Evolutionary conservation across 2,329 filamentous ascomycete genomes (phyloP).

Genomic region (Beauveria brongniartii): DNA sequence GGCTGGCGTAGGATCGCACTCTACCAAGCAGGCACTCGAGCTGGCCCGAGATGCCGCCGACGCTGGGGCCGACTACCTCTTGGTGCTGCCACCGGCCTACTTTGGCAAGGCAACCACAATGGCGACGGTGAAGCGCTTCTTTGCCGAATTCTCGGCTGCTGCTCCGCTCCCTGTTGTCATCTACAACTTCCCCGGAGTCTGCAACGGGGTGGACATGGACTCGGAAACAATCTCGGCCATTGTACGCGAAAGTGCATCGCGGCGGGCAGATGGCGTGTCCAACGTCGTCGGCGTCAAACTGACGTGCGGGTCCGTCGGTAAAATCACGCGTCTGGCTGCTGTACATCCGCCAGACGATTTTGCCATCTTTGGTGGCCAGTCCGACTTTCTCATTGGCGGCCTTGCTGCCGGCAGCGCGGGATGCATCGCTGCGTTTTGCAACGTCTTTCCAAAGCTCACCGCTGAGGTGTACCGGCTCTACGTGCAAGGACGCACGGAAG

Average conservation of each 20-base stretch:
- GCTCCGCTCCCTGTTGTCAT: constrained; percentile 51
- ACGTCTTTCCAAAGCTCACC: neutral
- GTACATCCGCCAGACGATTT: neutral
- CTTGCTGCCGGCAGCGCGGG: neutral
- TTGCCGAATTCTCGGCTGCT: constrained; percentile 43
- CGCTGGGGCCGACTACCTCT: too few relatives aligned
- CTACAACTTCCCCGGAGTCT: constrained; percentile 63
- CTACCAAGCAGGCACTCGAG: too few relatives aligned
- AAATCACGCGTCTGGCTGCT: constrained; percentile 48
- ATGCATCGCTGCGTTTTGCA: neutral
- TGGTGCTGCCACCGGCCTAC: too few relatives aligned
- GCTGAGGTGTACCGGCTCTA: too few relatives aligned
- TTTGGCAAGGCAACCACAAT: too few relatives aligned
- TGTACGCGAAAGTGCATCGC: constrained; percentile 30
- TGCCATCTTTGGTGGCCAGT: neutral
- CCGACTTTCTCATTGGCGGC: neutral
- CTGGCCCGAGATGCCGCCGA: too few relatives aligned
- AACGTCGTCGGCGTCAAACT: constrained; percentile 59
- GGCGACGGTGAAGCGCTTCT: constrained; percentile 34
- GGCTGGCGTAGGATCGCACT: too few relatives aligned
- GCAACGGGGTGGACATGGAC: constrained; percentile 60
- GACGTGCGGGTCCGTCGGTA: constrained; percentile 55
- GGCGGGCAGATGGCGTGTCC: neutral
- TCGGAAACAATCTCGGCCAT: constrained; percentile 46
- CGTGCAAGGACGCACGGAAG: too few relatives aligned